Base-by-base conservation (phyloP, 768 basidiomycete species). In the Mycena venus region DNA sequence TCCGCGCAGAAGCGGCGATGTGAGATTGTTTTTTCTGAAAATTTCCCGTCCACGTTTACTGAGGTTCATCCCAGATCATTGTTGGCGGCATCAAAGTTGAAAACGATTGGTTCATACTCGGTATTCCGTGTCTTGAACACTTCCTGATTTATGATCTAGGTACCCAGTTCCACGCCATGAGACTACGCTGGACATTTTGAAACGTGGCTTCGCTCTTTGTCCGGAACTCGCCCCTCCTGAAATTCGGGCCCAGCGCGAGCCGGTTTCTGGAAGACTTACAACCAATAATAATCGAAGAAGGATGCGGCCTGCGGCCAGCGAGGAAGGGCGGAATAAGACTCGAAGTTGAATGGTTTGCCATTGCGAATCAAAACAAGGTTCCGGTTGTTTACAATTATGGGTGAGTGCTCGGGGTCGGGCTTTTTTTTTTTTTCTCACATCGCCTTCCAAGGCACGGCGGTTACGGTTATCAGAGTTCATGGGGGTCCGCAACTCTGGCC, bases 121-220 rank as follows among this genome's bases (percentile, higher is more conserved):
- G 68, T 36, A 34, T 38, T 32, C 44, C 7, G 51, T 49, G 11
- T 25, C 31, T 0, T 23, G 40, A 21, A 31, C 58, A 31, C 21
- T 12, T n/a, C 7, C 49, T 40, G 76, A 66, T 36, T 40, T 8
- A 55, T 51, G 3, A 23, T 2, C 17, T 49, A 92, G 92, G 92
- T 91, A 91, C 77, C 92, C 94, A 0, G 82, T 82, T 4, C 89
- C 93, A 4, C 90, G 94, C 12, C 88, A 89, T 17, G 89, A 93
- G 77, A 93, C 89, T 3, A 92, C 91, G 1, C 80, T 81, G 4
- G 87, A 90, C 47, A 94, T 95, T 56, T 84, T 95, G 14, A 79
- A 86, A 38, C 87, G 87, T 19, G 87, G 79, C 9, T 83, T 94
- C 7, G 83, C 84, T 8, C 82, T 91, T 25, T 90, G 89, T 72